Conservation (phyloP, 2,329 filamentous ascomycete genomes). For the Aureobasidium vineae region DNA sequence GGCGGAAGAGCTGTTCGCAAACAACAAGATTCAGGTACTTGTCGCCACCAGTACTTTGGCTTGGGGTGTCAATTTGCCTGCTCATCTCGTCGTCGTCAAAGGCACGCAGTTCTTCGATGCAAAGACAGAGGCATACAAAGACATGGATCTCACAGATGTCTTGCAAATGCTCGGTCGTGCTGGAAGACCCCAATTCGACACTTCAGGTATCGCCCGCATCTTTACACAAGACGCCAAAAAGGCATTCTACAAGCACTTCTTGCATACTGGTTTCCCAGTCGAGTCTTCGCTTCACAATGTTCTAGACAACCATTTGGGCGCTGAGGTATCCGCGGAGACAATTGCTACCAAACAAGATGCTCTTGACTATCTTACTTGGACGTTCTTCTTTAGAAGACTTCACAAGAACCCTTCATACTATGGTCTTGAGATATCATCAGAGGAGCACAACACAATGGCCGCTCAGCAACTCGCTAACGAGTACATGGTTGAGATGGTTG, state of each 20-base stretch:
- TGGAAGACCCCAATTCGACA: constrained; percentile 93
- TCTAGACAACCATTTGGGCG: constrained; percentile 92
- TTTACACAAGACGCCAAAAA: constrained; percentile 98
- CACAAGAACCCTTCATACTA: constrained; percentile 99
- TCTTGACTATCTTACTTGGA: constrained; percentile 97
- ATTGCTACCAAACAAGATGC: constrained; percentile 95
- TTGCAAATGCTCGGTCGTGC: constrained; percentile 97
- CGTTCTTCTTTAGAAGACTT: constrained; percentile 95
- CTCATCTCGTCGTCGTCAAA: constrained; percentile 95
- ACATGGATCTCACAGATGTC: constrained; percentile 98
- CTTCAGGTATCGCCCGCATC: constrained; percentile 91
- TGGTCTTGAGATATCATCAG: constrained; percentile 86
- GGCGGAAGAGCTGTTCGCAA: constrained; percentile 89
- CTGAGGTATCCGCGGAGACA: constrained; percentile 90
- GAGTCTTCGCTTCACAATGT: constrained; percentile 96
- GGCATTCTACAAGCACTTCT: constrained; percentile 98
- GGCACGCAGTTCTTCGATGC: constrained; percentile 98
- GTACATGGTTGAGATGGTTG: constrained; percentile 91
- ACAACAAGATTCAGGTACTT: constrained; percentile 97
- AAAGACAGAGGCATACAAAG: constrained; percentile 95
- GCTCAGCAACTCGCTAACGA: constrained; percentile 88
- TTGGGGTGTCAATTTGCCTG: constrained; percentile 97
- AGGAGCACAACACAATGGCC: constrained; percentile 83
- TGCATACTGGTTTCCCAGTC: constrained; percentile 96
- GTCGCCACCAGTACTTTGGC: constrained; percentile 94